phyloP scores from a whole-genome alignment of 2,329 filamentous ascomycete genomes.

The Hypoxylon sp. region DNA sequence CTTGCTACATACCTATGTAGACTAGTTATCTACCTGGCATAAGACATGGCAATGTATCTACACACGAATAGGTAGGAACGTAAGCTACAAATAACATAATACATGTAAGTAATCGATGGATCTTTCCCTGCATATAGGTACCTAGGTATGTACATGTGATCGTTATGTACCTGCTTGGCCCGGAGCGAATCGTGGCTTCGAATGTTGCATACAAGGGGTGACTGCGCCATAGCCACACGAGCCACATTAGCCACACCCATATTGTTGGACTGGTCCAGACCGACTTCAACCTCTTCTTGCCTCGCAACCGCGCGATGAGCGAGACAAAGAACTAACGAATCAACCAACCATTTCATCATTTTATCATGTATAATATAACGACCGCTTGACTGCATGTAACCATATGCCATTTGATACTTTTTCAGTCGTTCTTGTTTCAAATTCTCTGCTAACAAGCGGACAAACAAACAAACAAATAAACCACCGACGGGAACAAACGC shows the following conservation, averaged over 20 bases:
- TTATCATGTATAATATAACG: slow-evolving; percentile 5
- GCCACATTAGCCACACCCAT: slow-evolving; percentile 19
- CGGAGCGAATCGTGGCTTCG: background rate
- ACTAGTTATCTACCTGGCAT: background rate
- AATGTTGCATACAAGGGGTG: slow-evolving; percentile 24
- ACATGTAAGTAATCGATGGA: no score
- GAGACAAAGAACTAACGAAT: slow-evolving; percentile 5
- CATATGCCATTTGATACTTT: background rate
- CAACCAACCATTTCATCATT: slow-evolving; percentile 4
- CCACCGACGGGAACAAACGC: slow-evolving; percentile 34
- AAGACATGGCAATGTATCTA: no score
- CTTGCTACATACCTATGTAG: background rate
- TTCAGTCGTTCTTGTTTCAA: slow-evolving; percentile 22
- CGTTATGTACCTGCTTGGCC: background rate
- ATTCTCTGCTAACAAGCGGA: slow-evolving; percentile 12
- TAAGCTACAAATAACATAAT: no score
- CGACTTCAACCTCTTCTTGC: slow-evolving; percentile 17
- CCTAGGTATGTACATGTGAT: background rate
- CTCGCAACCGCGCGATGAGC: slow-evolving; percentile 10
- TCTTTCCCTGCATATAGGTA: no score
- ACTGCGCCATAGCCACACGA: slow-evolving; percentile 35
- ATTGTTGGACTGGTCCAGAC: slow-evolving; percentile 2
- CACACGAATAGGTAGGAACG: no score
- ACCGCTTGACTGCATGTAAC: background rate
- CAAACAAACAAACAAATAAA: slow-evolving; percentile 16